Evolutionary conservation across 2,329 filamentous ascomycete species (phyloP).

Genomic region (Pleurostoma richardsiae): DNA sequence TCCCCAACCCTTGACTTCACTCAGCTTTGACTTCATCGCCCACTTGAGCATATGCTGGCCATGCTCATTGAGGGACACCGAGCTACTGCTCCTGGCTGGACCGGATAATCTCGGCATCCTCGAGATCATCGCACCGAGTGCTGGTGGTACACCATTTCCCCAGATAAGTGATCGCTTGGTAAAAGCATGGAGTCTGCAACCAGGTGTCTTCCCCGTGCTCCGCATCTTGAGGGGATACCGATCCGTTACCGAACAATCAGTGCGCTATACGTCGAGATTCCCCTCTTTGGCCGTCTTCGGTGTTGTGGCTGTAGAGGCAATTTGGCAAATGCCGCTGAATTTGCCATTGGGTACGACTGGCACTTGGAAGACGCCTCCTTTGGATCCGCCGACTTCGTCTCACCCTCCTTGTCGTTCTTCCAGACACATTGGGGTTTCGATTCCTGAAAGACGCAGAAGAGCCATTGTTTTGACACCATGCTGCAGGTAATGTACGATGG

Average conservation of each 20-base stretch:
- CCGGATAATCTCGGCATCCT: slow-evolving; percentile 43
- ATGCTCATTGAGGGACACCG: slow-evolving; percentile 18
- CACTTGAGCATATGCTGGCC: slow-evolving; percentile 16
- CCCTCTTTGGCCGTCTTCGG: slow-evolving; percentile 41
- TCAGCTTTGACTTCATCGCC: slow-evolving; percentile 17
- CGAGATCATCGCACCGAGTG: slow-evolving; percentile 36
- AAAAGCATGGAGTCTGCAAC: slow-evolving; percentile 35
- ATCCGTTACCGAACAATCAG: slow-evolving; percentile 27
- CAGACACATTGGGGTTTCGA: neutral
- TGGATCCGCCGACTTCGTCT: neutral
- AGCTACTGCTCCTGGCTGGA: slow-evolving; percentile 33
- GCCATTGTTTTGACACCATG: neutral
- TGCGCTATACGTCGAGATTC: slow-evolving; percentile 35
- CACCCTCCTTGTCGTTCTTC: neutral
- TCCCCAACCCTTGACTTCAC: slow-evolving; percentile 1
- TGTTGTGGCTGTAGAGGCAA: slow-evolving; percentile 27
- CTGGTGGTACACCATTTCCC: slow-evolving; percentile 10
- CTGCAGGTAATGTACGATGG: neutral
- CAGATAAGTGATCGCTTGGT: slow-evolving; percentile 38
- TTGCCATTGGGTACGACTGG: neutral
- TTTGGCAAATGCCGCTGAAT: slow-evolving; percentile 22
- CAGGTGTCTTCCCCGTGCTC: slow-evolving; percentile 38
- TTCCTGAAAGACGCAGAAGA: neutral
- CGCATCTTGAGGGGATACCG: slow-evolving; percentile 37
- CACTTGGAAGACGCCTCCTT: neutral